Evolutionary conservation across 2,329 filamentous ascomycete genomes (phyloP).

Genomic region (Aspergillus phoenicis): DNA sequence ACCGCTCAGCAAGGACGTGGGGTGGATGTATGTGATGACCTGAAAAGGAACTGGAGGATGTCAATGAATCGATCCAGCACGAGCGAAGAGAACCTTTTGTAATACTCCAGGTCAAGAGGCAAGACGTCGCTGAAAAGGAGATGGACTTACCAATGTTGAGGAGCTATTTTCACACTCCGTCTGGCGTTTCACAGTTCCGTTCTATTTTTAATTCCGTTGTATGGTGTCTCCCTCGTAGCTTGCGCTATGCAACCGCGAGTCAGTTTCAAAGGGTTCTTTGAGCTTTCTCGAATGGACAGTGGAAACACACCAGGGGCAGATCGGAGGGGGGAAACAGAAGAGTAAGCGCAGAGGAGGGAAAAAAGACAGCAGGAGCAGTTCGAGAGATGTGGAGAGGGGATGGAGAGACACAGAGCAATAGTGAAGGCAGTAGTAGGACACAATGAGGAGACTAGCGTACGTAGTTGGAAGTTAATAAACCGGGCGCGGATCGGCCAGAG

Average conservation of each 20-base stretch:
- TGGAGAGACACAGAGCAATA: slow-evolving; percentile 19
- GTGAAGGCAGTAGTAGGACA: slow-evolving; percentile 9
- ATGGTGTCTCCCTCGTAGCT: slow-evolving; percentile 1
- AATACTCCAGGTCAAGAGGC: not conserved
- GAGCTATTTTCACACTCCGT: slow-evolving; percentile 5
- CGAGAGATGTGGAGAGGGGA: slow-evolving; percentile 21
- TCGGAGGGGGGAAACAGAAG: not conserved
- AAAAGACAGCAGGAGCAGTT: slow-evolving; percentile 6
- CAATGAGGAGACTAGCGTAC: slow-evolving; percentile 12
- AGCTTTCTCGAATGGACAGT: not conserved
- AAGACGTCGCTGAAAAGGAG: slow-evolving; percentile 11
- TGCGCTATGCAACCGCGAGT: slow-evolving; percentile 1
- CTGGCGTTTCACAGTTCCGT: slow-evolving; percentile 21
- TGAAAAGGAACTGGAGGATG: not conserved
- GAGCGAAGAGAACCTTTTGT: not conserved
- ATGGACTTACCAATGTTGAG: slow-evolving; percentile 12
- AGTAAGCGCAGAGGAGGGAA: slow-evolving; percentile 5
- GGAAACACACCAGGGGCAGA: not conserved
- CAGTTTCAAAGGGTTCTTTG: slow-evolving; percentile 7
- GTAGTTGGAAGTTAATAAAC: slow-evolving; percentile 25
- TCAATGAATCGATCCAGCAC: not conserved
- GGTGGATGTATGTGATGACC: not conserved
- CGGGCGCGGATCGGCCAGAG: slow-evolving; percentile 21
- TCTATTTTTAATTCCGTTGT: slow-evolving; percentile 21
- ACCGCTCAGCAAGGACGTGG: not conserved